These are phyloP conservation scores for Aspergillus fructus DNA, from an alignment of 2,329 filamentous ascomycete species.

Conservation along the genomic window DNA sequence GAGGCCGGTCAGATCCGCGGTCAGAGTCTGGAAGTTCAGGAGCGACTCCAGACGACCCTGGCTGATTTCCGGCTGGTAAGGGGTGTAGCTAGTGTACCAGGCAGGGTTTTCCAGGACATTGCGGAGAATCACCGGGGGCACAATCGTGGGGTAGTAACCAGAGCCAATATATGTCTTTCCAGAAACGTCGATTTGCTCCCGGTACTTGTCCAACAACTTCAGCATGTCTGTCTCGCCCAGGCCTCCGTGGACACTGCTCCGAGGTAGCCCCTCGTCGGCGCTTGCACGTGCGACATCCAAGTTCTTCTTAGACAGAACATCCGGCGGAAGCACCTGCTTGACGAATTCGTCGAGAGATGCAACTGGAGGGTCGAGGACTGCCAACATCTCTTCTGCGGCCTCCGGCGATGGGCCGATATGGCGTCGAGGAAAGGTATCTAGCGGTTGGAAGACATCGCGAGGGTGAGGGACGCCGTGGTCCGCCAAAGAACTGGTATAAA, in stretches of 20 bases:
- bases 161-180: conserved; percentile 73
- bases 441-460: conserved; percentile 44
- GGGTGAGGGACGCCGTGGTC: conserved; percentile 64
- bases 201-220: conserved; percentile 41
- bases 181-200: conserved; percentile 60
- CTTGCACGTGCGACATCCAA: conserved; percentile 57
- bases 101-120: conserved; percentile 90
- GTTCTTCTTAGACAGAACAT: conserved; percentile 69
- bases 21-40: conserved; percentile 93
- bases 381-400: conserved; percentile 75
- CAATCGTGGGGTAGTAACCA: conserved; percentile 84
- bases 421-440: conserved; percentile 69
- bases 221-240: conserved; percentile 49
- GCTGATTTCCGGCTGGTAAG: conserved; percentile 96
- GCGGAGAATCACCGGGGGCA: conserved; percentile 85
- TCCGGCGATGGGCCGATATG: conserved; percentile 81
- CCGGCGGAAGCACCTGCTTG: conserved; percentile 74
- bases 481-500: conserved; percentile 88
- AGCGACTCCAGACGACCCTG: conserved; percentile 90
- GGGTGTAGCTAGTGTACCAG: conserved; percentile 98
- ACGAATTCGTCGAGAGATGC: conserved; percentile 78
- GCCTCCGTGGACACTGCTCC: conserved; percentile 39
- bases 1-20: conserved; percentile 81
- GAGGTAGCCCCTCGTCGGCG: conserved; percentile 41
- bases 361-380: conserved; percentile 71